Evolutionary conservation across 2,329 filamentous ascomycete genomes (phyloP).

Genomic region (Fusarium beomiforme): DNA sequence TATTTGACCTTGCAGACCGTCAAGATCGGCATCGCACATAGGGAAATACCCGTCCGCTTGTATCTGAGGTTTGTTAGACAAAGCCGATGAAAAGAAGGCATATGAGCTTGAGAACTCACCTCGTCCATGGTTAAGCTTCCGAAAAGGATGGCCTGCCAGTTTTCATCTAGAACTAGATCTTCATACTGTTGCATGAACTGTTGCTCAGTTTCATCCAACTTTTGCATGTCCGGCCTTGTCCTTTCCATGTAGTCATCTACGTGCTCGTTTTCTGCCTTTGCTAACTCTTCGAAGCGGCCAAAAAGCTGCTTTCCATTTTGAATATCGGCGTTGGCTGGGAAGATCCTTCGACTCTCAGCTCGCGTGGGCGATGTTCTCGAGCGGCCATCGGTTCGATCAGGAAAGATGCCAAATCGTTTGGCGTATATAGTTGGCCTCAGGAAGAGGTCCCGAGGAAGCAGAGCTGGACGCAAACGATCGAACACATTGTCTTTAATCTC

Average conservation of each 20-base stretch:
- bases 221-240: constrained; percentile 10
- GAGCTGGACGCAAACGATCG: constrained; percentile 38
- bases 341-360: constrained; percentile 26
- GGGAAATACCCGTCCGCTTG: constrained; percentile 37
- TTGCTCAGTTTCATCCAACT: constrained; percentile 22
- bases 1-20: constrained; percentile 35
- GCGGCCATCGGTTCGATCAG: constrained; percentile 43
- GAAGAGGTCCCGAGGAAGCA: constrained; percentile 35
- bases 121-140: constrained; percentile 47
- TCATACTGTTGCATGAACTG: constrained; percentile 37
- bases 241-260: constrained; percentile 36
- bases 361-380: constrained; percentile 46
- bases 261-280: constrained; percentile 5
- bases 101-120: constrained; percentile 14
- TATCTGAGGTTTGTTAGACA: constrained; percentile 31
- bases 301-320: constrained; percentile 38
- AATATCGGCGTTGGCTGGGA: not conserved
- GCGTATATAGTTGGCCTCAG: constrained; percentile 43
- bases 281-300: constrained; percentile 25
- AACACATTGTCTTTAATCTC: constrained; percentile 23
- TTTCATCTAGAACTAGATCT: constrained; percentile 42
- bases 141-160: constrained; percentile 46
- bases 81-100: too few species aligned
- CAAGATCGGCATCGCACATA: constrained; percentile 13
- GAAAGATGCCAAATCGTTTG: constrained; percentile 44